These are phyloP conservation scores for Immersiella caudata DNA, from an alignment of 495 filamentous ascomycete species.

Conservation along the genomic window DNA sequence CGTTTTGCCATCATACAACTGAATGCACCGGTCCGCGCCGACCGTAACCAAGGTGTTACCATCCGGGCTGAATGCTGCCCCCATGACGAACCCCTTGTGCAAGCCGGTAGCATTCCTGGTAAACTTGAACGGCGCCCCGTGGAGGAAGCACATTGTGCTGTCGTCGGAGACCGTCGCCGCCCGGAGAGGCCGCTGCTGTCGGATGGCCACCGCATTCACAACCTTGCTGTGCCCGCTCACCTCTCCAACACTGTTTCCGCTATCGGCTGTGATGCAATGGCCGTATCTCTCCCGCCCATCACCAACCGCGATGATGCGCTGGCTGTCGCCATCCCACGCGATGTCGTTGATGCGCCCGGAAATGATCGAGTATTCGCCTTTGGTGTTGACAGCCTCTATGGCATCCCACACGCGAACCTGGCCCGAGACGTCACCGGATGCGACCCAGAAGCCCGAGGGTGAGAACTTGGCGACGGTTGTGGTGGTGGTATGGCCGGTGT, in stretches of 20 bases:
- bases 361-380: slow-evolving; percentile 91
- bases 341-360: slow-evolving; percentile 94
- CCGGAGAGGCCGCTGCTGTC: slow-evolving; percentile 83
- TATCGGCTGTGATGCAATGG: slow-evolving; percentile 92
- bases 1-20: slow-evolving; percentile 93
- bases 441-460: slow-evolving; percentile 91
- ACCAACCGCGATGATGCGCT: slow-evolving; percentile 93
- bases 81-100: slow-evolving; percentile 87
- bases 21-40: slow-evolving; percentile 84
- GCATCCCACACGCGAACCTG: slow-evolving; percentile 88
- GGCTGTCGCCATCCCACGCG: slow-evolving; percentile 96
- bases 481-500: slow-evolving; percentile 82
- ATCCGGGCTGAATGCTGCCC: slow-evolving; percentile 88
- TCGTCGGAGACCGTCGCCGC: slow-evolving; percentile 93
- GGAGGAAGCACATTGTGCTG: slow-evolving; percentile 83
- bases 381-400: slow-evolving; percentile 65
- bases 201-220: slow-evolving; percentile 89
- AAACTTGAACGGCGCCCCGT: slow-evolving; percentile 95
- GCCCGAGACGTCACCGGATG: slow-evolving; percentile 87
- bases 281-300: slow-evolving; percentile 93
- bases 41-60: slow-evolving; percentile 83
- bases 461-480: slow-evolving; percentile 94
- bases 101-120: slow-evolving; percentile 69
- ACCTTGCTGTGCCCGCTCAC: slow-evolving; percentile 86
- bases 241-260: slow-evolving; percentile 93